A percentile compares a stretch with the other conserved stretches of the same genome.
Conservation (phyloP, 176 grass and related monocot genomes). For the Triticum monococcum region DNA sequence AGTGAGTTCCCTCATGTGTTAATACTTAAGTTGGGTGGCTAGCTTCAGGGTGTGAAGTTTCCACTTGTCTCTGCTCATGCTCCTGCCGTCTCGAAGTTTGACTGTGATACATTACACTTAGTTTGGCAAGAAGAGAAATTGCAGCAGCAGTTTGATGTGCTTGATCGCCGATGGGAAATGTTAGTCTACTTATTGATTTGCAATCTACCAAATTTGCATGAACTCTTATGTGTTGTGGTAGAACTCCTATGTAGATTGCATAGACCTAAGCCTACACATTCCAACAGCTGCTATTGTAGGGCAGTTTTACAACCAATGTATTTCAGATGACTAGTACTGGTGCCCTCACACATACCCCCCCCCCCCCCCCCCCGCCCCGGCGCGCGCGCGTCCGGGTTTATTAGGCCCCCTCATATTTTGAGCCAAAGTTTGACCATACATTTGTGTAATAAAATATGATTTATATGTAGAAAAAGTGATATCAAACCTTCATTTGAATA, state of each 20-base stretch:
- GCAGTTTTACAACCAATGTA: slow-evolving; percentile 1
- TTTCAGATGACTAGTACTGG: not conserved
- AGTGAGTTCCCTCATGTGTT: not conserved
- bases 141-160: slow-evolving; percentile 68
- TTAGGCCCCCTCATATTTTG: no score
- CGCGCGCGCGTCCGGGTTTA: no score
- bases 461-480: no score
- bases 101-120: slow-evolving; percentile 63
- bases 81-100: slow-evolving; percentile 57
- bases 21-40: slow-evolving; percentile 26
- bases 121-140: slow-evolving; percentile 80
- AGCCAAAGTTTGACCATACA: no score
- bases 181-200: slow-evolving; percentile 43
- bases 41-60: slow-evolving; percentile 76
- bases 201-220: slow-evolving; percentile 14
- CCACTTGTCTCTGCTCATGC: slow-evolving; percentile 51
- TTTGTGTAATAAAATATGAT: no score
- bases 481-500: no score
- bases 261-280: slow-evolving; percentile 1
- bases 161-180: slow-evolving; percentile 78
- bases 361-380: no score
- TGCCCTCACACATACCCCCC: not conserved
- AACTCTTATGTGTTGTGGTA: not conserved
- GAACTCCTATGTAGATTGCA: slow-evolving; percentile 11
- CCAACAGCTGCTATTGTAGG: slow-evolving; percentile 1